These are phyloP conservation scores for Hondaea fermentalgiana DNA, from an alignment of 108 stramenopile species.

Conservation along the genomic window DNA sequence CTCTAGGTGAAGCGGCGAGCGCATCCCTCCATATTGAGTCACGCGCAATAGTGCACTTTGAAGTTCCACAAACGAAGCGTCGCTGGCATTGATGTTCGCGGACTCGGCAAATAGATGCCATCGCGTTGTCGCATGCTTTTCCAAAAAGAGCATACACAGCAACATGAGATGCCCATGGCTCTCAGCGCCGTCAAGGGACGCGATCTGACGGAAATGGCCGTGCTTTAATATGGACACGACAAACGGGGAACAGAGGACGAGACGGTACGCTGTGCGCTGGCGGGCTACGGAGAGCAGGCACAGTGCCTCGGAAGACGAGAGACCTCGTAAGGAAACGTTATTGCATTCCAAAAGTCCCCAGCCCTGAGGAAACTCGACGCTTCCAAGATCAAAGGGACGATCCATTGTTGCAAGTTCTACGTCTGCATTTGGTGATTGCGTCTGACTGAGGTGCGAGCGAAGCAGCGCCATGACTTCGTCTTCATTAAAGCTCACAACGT, in stretches of 20 bases:
- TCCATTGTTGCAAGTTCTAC: not conserved
- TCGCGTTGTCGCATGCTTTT: too few species aligned
- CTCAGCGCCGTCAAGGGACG: too few species aligned
- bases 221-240: not conserved
- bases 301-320: not conserved
- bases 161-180: too few species aligned
- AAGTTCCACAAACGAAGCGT: not conserved
- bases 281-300: not conserved
- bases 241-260: not conserved
- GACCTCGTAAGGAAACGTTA: not conserved
- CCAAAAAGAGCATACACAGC: too few species aligned
- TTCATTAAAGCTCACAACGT: not conserved
- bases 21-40: not conserved
- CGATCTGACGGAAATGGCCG: not conserved
- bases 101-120: too few species aligned
- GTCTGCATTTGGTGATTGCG: not conserved
- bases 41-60: not conserved
- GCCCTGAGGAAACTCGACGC: not conserved
- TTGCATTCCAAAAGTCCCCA: not conserved
- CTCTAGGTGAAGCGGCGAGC: not conserved
- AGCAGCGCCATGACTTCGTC: not conserved
- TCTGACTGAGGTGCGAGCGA: not conserved
- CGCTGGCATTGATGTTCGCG: too few species aligned
- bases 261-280: not conserved
- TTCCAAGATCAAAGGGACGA: not conserved